phyloP scores from a whole-genome alignment of 2,329 filamentous ascomycete genomes.

The Lecanicillium sp. region DNA sequence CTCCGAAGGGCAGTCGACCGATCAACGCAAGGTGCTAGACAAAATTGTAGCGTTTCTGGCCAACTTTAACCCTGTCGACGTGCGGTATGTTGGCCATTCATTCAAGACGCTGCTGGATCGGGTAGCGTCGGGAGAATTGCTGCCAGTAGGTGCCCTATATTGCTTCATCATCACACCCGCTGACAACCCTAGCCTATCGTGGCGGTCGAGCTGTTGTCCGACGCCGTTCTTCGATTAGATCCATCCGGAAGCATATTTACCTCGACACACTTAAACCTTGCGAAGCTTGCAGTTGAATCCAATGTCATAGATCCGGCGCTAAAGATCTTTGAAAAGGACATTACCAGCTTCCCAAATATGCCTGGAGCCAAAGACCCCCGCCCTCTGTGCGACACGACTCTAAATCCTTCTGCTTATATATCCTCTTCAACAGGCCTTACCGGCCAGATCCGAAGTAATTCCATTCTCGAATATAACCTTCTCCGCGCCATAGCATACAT shows the following conservation, averaged over 20 bases:
- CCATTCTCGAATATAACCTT: conserved; percentile 61
- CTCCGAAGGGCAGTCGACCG: conserved; percentile 17
- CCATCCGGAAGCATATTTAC: conserved; percentile 60
- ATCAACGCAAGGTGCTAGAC: conserved; percentile 28
- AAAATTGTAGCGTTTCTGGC: conserved; percentile 36
- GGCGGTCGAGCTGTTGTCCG: conserved; percentile 35
- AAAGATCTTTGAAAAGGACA: conserved; percentile 54
- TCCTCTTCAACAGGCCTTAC: conserved; percentile 50
- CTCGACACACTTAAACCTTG: conserved; percentile 49
- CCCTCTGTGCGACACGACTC: conserved; percentile 34
- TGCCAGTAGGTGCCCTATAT: conserved; percentile 29
- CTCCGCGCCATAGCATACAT: conserved; percentile 58
- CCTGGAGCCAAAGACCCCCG: conserved; percentile 24
- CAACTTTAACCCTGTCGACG: conserved; percentile 41
- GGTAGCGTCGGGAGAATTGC: conserved; percentile 28
- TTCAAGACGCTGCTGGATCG: conserved; percentile 36
- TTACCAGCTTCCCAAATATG: conserved; percentile 55
- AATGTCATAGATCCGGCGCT: conserved; percentile 45
- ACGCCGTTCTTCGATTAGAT: conserved; percentile 57
- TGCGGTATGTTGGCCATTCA: conserved; percentile 38
- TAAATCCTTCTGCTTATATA: conserved; percentile 49
- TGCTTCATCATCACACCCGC: background rate
- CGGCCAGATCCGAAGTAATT: conserved; percentile 37
- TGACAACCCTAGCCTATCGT: conserved; percentile 31
- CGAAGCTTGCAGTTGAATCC: conserved; percentile 49